Evolutionary conservation across 2,329 filamentous ascomycete genomes (phyloP).

Genomic region (Diaporthe eres): DNA sequence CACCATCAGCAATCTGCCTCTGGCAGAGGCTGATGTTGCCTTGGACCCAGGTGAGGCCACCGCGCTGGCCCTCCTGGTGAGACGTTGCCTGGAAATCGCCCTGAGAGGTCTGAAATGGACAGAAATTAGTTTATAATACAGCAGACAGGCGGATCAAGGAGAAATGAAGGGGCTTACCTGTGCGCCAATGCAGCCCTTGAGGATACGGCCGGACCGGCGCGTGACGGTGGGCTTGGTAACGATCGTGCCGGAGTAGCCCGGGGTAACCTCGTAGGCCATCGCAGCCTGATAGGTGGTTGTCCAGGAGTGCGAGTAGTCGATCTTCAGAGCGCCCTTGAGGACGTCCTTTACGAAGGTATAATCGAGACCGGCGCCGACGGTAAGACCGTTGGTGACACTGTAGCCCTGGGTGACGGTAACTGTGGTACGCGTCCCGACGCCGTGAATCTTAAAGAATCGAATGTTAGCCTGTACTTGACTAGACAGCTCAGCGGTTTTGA

Average conservation of each 20-base stretch:
- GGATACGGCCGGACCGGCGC: conserved; percentile 11
- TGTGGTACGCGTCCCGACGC: background rate
- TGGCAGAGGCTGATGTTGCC: conserved; percentile 22
- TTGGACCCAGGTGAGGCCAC: conserved; percentile 12
- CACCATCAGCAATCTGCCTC: conserved; percentile 12
- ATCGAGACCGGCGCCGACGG: background rate
- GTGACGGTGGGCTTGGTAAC: conserved; percentile 11
- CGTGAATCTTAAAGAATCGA: background rate
- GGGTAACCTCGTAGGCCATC: background rate
- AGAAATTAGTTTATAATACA: background rate
- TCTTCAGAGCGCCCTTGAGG: conserved; percentile 1
- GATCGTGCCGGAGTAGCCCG: background rate
- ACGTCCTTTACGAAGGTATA: conserved; percentile 12
- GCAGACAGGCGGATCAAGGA: too few relatives aligned
- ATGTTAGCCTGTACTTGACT: background rate
- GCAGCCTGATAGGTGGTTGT: conserved; percentile 10
- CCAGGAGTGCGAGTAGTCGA: conserved; percentile 22
- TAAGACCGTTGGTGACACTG: conserved; percentile 19
- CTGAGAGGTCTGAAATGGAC: background rate
- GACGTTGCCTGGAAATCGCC: conserved; percentile 1
- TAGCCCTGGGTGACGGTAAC: conserved; percentile 19
- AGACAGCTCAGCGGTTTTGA: background rate
- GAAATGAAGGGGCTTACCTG: background rate
- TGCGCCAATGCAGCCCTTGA: conserved; percentile 19
- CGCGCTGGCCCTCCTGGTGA: conserved; percentile 16